Conservation (phyloP, 305 asterid species). For the Fraxinus nigra region DNA sequence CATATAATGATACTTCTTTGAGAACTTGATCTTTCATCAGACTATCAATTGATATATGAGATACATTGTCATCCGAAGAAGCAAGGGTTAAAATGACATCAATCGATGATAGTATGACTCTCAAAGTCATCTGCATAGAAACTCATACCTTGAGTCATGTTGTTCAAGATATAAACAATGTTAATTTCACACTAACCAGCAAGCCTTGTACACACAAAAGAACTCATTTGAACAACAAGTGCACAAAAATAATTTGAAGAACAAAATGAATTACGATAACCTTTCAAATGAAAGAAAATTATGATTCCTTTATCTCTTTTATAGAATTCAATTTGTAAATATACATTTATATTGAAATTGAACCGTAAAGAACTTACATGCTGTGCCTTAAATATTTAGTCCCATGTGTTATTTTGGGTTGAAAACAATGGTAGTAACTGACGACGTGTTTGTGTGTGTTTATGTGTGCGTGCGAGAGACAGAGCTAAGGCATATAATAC, state of each 20-base stretch:
- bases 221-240: background rate
- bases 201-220: background rate
- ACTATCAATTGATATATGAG: background rate
- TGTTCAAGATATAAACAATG: background rate
- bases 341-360: slow-evolving; percentile 35
- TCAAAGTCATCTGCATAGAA: background rate
- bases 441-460: background rate
- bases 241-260: background rate
- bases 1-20: background rate
- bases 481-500: slow-evolving; percentile 4
- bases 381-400: slow-evolving; percentile 7
- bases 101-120: background rate
- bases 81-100: background rate
- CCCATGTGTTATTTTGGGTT: slow-evolving; percentile 14
- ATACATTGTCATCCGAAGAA: background rate
- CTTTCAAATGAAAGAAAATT: background rate
- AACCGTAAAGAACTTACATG: slow-evolving; percentile 7
- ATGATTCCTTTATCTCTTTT: too few species aligned
- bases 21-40: background rate
- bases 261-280: background rate
- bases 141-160: background rate
- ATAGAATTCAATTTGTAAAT: background rate
- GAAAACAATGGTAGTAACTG: slow-evolving; percentile 14
- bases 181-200: background rate
- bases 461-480: background rate